Conservation (phyloP, 2,329 filamentous ascomycete species). For the Exophiala lecanii-corni region DNA sequence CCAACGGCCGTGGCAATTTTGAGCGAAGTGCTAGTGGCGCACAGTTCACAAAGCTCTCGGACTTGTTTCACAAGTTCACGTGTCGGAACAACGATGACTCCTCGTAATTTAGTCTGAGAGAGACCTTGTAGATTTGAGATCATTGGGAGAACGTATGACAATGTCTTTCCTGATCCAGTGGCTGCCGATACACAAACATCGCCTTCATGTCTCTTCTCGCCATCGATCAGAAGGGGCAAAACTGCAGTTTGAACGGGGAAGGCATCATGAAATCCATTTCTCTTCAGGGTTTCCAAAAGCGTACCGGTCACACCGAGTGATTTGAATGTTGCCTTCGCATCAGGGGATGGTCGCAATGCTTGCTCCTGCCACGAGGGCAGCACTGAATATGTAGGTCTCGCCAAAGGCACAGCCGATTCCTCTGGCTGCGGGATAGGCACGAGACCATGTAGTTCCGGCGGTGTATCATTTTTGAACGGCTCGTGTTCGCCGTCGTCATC, state of each 20-base stretch:
- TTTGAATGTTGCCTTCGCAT: slow-evolving; percentile 54
- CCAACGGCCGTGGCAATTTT: slow-evolving; percentile 80
- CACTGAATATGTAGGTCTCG: slow-evolving; percentile 67
- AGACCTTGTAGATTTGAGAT: slow-evolving; percentile 67
- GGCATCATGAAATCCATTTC: slow-evolving; percentile 65
- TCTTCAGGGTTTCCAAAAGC: slow-evolving; percentile 57
- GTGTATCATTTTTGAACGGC: slow-evolving; percentile 25
- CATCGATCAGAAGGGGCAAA: slow-evolving; percentile 71
- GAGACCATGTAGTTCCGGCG: slow-evolving; percentile 55
- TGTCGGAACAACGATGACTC: slow-evolving; percentile 83
- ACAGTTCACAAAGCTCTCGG: slow-evolving; percentile 70
- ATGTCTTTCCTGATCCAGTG: slow-evolving; percentile 91
- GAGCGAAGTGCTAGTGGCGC: slow-evolving; percentile 65
- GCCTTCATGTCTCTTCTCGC: slow-evolving; percentile 57
- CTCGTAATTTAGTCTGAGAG: slow-evolving; percentile 63
- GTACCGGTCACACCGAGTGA: slow-evolving; percentile 60
- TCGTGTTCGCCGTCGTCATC: slow-evolving; percentile 23
- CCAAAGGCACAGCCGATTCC: slow-evolving; percentile 44
- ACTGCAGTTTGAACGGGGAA: slow-evolving; percentile 77
- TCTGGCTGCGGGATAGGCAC: slow-evolving; percentile 77
- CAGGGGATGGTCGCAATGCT: slow-evolving; percentile 40
- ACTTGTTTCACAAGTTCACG: slow-evolving; percentile 86
- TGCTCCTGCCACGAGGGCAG: slow-evolving; percentile 76
- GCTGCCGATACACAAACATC: slow-evolving; percentile 89
- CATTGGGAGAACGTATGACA: slow-evolving; percentile 85